Evolutionary conservation across 23 red algal species (phyloP), one percentile per base, ranked within the genome.

Genomic region (Chondrus crispus): DNA sequence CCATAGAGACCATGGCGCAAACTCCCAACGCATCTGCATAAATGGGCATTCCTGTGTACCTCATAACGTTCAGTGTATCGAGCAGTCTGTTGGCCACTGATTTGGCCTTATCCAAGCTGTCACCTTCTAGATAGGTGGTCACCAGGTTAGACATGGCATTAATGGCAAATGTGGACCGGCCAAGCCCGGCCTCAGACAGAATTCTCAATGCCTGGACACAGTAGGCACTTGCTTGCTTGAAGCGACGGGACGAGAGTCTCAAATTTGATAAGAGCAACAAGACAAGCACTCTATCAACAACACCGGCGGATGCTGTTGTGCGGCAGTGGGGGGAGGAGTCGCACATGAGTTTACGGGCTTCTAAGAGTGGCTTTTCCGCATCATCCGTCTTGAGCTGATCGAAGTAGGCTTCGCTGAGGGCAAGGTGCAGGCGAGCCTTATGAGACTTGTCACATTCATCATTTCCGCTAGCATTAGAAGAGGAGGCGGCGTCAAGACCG

Each of bases 21-120:
- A 85, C 81, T 35, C 96, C 96, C 20, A 98, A 63, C 16, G 91
- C 88, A 41, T 98, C 96, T n/a, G 96, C 87, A 47, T 95, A 98
- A 19, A 98, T 95, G 20, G 96, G 96, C 88, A 98, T 88, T 24
- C 93, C 88, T 43, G 74, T 73, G 53, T 95, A 98, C 33, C 85
- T 82, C 87, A 90, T 90, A 29, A 49, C 80, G 46, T 90, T 80
- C 11, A 98, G 85, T 33, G 91, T 84, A 44, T 98, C 89, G 20
- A 98, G 77, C 52, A 98, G 70, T 47, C 90, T 82, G 43, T 81
- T 74, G 32, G 74, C 85, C 33, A 92, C 82, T 1, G 80, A 88
- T 52, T 75, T 82, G 4, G 96, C 96, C 52, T 81, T 91, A 8
- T 88, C 81, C 42, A 98, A 46, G 35, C 63, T 62, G 22, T 84